Evolutionary conservation across 495 filamentous ascomycete species (phyloP), one percentile per base, ranked within the genome.

Genomic region (Lasiosphaeria hispida): DNA sequence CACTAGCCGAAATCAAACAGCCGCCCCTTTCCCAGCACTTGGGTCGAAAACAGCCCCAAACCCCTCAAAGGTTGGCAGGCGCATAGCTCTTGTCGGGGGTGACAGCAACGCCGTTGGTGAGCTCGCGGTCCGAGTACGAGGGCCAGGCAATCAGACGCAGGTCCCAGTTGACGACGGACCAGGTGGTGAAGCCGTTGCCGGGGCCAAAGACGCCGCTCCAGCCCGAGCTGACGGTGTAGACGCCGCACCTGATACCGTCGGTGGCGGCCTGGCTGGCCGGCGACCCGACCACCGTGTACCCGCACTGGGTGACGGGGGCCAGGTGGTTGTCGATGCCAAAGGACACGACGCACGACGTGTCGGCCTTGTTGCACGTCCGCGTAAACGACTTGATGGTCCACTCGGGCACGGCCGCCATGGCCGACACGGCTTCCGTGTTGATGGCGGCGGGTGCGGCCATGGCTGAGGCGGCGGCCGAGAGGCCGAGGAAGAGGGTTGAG

Each of bases 121-220:
- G 57, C 67, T 81, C 73, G 8, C 53, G 60, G 63, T 83, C 80
- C 37, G 66, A 63, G 54, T 83, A 83, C 15, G 72, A 73, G 17
- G 82, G 79, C 62, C 74, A 85, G 49, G 72, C 67, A 33, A 82
- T 80, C 38, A 75, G 64, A 19, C 63, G 61, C 53, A 68, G 63
- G 13, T 42, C 41, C 53, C 66, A 70, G 61, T 84, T 69, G 57
- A 79, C 72, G 35, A 85, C 73, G 7, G 74, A 68, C 39, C 80
- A 62, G 18, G 79, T 81, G 36, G 79, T 81, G 67, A 85, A 85
- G 44, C 81, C 82, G 43, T 79, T 71, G 44, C 63, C 75, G 7
- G 58, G 53, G 58, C 80, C 80, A 53, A 83, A 84, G 58, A 80
- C 75, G 58, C 77, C 80, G 69, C 79, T 83, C 81, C 80, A 84